Evolutionary conservation across 176 grass and related monocot genomes (phyloP).

Genomic region (Thalia dealbata): DNA sequence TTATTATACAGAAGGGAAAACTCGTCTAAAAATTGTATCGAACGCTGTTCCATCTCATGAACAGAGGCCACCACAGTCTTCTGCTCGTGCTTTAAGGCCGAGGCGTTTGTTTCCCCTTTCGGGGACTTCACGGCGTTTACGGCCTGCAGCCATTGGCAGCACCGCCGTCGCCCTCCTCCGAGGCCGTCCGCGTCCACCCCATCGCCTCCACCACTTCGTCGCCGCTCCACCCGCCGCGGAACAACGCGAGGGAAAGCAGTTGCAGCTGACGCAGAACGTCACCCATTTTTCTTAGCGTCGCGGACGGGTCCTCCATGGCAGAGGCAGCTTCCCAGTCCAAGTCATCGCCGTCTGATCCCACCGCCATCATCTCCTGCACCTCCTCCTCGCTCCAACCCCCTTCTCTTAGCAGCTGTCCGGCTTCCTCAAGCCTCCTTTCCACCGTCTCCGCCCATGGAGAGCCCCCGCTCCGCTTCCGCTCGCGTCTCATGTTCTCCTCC

Average conservation of each 20-base stretch:
- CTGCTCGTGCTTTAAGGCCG: no score
- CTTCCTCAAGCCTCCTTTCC: background rate
- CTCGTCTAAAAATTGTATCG: no score
- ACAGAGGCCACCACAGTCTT: no score
- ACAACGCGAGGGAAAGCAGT: background rate
- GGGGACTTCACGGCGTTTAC: no score
- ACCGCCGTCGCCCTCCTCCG: background rate
- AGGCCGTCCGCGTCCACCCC: background rate
- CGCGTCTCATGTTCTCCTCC: background rate
- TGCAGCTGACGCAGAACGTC: background rate
- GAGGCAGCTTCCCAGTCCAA: no score
- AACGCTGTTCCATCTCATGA: no score
- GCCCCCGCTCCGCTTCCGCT: background rate
- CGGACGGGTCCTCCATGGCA: background rate
- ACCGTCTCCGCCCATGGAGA: background rate
- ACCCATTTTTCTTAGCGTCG: background rate
- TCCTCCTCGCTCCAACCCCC: conserved; percentile 19
- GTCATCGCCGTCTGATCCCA: background rate
- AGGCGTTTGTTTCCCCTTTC: no score
- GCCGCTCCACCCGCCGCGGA: conserved; percentile 6
- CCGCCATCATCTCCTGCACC: conserved; percentile 2
- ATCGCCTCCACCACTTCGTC: conserved; percentile 8
- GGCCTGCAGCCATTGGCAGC: background rate
- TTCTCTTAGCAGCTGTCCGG: background rate
- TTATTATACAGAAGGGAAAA: no score